These are phyloP conservation scores for Cryphonectria naterciae DNA, from an alignment of 2,329 filamentous ascomycete species.

Conservation along the genomic window DNA sequence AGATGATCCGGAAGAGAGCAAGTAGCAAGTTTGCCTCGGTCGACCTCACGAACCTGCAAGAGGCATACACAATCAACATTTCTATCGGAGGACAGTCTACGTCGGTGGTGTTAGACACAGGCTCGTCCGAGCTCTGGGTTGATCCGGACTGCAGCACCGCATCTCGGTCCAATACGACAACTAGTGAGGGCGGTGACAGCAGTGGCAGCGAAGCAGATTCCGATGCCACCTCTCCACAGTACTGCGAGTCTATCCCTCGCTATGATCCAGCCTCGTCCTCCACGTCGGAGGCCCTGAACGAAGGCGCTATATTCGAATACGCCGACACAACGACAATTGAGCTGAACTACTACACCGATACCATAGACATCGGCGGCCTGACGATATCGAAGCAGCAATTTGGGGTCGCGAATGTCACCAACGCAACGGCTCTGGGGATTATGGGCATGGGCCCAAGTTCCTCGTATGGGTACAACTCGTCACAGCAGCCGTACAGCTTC, in stretches of 20 bases:
- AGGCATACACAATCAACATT: constrained; percentile 16
- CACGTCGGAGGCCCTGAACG: constrained; percentile 2
- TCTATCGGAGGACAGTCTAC: constrained; percentile 24
- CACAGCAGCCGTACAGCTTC: constrained; percentile 4
- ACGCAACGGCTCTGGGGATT: neutral
- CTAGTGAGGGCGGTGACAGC: neutral
- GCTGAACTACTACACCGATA: constrained; percentile 5
- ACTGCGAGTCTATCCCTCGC: constrained; percentile 11
- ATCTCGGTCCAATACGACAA: neutral
- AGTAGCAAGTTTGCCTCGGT: neutral
- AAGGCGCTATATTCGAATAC: neutral
- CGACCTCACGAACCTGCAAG: neutral
- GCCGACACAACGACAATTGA: neutral
- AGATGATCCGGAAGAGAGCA: neutral
- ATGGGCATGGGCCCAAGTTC: constrained; percentile 13
- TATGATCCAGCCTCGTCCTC: constrained; percentile 16
- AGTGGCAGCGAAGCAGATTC: neutral
- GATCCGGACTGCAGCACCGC: constrained; percentile 24
- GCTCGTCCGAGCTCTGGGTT: constrained; percentile 33
- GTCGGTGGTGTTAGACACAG: constrained; percentile 34
- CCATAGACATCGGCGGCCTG: constrained; percentile 16
- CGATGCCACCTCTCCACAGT: constrained; percentile 6
- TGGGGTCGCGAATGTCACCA: constrained; percentile 15
- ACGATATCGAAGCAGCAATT: constrained; percentile 13
- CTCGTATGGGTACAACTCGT: neutral